Percentiles rank a stretch among this genome's conserved stretches.
Conservation (phyloP, 352 stramenopile genomes). For the Labyrinthula sp. region DNA sequence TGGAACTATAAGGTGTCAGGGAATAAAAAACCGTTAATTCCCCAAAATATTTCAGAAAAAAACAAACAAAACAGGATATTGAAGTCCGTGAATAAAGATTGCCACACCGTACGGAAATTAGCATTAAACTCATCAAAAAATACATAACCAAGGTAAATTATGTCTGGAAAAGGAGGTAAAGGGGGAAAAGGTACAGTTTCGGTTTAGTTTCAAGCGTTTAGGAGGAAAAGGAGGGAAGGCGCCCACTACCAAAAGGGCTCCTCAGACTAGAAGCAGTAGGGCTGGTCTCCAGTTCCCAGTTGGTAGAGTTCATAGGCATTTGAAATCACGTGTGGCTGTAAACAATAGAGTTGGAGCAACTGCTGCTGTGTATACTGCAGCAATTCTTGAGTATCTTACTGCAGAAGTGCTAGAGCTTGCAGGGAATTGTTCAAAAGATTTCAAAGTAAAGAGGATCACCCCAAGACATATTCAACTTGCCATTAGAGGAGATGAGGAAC, state of each 20-base stretch:
- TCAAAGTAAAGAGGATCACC: conserved; percentile 94
- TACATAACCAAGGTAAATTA: no score
- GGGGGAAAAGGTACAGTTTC: conserved; percentile 63
- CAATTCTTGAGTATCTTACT: conserved; percentile 98
- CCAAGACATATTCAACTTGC: conserved; percentile 94
- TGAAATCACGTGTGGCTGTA: conserved; percentile 93
- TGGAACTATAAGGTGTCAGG: no score
- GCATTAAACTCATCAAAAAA: no score
- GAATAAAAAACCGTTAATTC: no score
- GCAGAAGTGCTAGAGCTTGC: conserved; percentile 97
- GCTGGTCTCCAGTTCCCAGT: conserved; percentile 96
- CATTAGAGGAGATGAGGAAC: conserved; percentile 97
- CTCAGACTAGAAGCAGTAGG: conserved; percentile 87
- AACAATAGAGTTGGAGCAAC: conserved; percentile 96
- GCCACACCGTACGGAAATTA: no score
- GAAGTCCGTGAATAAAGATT: no score
- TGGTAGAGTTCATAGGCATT: conserved; percentile 94
- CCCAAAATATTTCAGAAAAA: no score
- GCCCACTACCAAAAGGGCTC: conserved; percentile 92
- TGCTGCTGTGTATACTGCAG: conserved; percentile 95
- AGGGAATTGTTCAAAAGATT: conserved; percentile 83
- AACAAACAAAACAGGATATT: no score
- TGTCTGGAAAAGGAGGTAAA: conserved; percentile 44
- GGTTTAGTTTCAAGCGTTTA: no score
- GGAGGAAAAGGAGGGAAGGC: conserved; percentile 95